Base-by-base conservation (phyloP, 2,329 filamentous ascomycete species). In the Aspergillus jensenii region DNA sequence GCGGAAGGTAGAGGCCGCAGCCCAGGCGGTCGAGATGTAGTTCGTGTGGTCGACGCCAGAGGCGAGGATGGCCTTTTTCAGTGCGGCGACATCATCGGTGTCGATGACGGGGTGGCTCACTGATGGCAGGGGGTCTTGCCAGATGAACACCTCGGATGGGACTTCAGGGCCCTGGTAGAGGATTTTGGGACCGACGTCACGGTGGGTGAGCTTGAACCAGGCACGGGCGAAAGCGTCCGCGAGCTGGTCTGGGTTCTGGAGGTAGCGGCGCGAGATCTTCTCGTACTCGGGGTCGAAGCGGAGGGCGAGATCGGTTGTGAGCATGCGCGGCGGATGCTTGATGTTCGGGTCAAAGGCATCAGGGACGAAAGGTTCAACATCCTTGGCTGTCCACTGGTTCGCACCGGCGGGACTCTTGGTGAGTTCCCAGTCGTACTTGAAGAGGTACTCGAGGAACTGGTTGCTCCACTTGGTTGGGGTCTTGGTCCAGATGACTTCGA, bases 171-270 rank as follows among this genome's bases (percentile, higher is more conserved):
- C 90, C 47, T 91, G 68, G 80, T 89, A 92, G 70, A 87, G 88
- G 23, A 82, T 71, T 54, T 84, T 79, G 44, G 90, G 90, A 15
- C 90, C 90, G 77, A 93, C 84, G 72, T 92, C 90, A 78, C 90
- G 89, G 79, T 93, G 90, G 35, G 89, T 81, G 43, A 93, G 83
- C 84, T 93, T 92, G 84, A 90, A 93, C 90, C 90, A 93, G 14
- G 90, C 90, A 50, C 85, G 84, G 21, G 83, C 80, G 68, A 92
- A 93, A 8, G 83, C 86, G 60, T 91, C 85, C 54, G 81, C 82
- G 40, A 92, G 82, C 79, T 90, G 76, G 46, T 89, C 82, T 2
- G 87, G 87, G 76, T 92, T 78, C 64, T 86, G 84, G 47, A 88
- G 78, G 83, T 86, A 92, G 67, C 82, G 83, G 53, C 86, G 84